Evolutionary conservation across 164 flowering plant species (phyloP).

Genomic region (Dillenia turbinata): DNA sequence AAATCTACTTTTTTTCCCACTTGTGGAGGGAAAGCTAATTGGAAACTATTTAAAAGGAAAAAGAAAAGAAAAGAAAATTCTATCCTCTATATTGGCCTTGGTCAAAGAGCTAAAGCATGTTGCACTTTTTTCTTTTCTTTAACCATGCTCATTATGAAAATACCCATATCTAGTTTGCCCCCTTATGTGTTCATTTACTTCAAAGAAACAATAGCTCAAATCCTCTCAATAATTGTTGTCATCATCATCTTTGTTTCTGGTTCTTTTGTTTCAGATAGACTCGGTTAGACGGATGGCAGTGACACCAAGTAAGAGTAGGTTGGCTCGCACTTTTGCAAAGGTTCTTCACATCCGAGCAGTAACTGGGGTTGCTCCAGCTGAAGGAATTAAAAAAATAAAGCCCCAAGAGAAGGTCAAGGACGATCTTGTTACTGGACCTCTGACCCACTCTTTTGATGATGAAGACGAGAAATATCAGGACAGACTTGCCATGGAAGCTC

Average conservation of each 20-base stretch:
- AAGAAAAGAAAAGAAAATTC: neutral
- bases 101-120: constrained; percentile 26
- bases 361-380: constrained; percentile 45
- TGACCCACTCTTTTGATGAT: constrained; percentile 9
- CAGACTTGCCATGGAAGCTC: constrained; percentile 36
- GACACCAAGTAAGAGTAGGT: constrained; percentile 31
- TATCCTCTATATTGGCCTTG: constrained; percentile 25
- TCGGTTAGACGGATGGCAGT: constrained; percentile 31
- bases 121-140: constrained; percentile 20
- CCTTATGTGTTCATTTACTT: neutral
- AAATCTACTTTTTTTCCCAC: constrained; percentile 8
- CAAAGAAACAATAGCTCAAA: neutral
- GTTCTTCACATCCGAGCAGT: constrained; percentile 45
- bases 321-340: constrained; percentile 60
- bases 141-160: neutral
- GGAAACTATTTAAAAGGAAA: constrained; percentile 20
- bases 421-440: constrained; percentile 5
- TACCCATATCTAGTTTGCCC: neutral
- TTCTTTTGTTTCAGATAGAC: constrained; percentile 48
- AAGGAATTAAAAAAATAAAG: constrained; percentile 33
- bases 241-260: neutral
- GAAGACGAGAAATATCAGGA: constrained; percentile 32
- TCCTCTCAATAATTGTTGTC: neutral
- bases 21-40: constrained; percentile 6
- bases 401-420: constrained; percentile 20